Conservation (phyloP, 495 filamentous ascomycete species). For the Neurospora hispaniola region DNA sequence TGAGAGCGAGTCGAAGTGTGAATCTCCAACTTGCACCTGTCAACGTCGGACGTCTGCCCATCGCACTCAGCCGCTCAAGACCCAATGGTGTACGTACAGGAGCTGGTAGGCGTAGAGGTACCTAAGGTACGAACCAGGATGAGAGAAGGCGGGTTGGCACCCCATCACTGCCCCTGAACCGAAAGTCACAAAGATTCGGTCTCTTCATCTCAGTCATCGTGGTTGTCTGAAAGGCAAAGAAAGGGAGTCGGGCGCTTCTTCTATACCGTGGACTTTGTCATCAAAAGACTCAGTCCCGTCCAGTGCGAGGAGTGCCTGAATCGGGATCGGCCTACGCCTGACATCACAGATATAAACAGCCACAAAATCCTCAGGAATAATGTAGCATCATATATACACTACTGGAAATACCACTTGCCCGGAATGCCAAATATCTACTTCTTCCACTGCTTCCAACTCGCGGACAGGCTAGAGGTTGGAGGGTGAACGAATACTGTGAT, state of each 20-base stretch:
- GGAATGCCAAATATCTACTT: background rate
- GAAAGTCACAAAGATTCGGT: background rate
- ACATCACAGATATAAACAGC: background rate
- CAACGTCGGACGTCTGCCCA: background rate
- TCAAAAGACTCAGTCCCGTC: background rate
- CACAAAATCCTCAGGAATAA: background rate
- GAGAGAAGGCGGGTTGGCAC: background rate
- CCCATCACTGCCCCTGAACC: background rate
- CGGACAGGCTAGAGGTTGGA: background rate
- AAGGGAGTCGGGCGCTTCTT: background rate
- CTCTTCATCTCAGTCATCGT: background rate
- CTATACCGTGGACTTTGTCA: background rate
- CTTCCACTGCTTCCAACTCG: background rate
- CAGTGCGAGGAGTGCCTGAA: background rate
- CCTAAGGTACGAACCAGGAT: background rate
- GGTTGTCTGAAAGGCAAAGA: background rate
- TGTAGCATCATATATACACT: background rate
- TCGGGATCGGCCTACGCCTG: background rate
- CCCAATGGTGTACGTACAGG: background rate
- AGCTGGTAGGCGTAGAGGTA: background rate
- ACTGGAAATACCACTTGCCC: background rate
- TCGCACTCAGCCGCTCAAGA: background rate
- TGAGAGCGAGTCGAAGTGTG: background rate
- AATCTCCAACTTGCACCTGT: background rate
- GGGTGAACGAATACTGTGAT: background rate